Percentiles rank a stretch among this genome's conserved stretches.
phyloP scores from a whole-genome alignment of 2,329 filamentous ascomycete genomes.

The Microascus cirrosus region DNA sequence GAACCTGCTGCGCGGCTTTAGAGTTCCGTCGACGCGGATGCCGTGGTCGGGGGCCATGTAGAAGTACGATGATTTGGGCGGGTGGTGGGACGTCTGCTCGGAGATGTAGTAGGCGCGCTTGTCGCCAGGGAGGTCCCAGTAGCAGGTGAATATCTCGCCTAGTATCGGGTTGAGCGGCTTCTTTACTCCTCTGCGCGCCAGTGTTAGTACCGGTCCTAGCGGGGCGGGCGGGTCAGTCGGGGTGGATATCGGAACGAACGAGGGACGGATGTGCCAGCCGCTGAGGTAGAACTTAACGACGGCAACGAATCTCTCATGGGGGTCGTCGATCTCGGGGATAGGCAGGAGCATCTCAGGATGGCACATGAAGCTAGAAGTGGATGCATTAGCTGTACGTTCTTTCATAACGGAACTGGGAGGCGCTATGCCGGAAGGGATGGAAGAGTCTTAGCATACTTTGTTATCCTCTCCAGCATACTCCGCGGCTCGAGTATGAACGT shows the following conservation, averaged over 20 bases:
- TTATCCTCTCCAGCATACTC: slow-evolving; percentile 97
- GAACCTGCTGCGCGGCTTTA: slow-evolving; percentile 92
- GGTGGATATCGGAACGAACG: slow-evolving; percentile 47
- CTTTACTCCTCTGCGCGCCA: slow-evolving; percentile 69
- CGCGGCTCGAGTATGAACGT: slow-evolving; percentile 97
- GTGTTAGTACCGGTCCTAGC: neutral
- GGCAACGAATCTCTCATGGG: slow-evolving; percentile 77
- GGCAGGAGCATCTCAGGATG: slow-evolving; percentile 91
- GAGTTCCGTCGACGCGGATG: slow-evolving; percentile 87
- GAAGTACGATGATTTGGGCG: slow-evolving; percentile 97
- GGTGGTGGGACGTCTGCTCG: slow-evolving; percentile 96
- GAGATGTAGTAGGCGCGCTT: slow-evolving; percentile 91
- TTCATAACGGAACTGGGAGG: neutral
- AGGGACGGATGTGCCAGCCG: slow-evolving; percentile 97
- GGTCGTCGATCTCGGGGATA: slow-evolving; percentile 80
- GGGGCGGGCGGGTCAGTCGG: neutral
- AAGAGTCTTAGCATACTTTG: slow-evolving; percentile 55
- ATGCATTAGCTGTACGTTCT: neutral
- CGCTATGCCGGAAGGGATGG: slow-evolving; percentile 8
- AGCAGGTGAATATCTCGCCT: slow-evolving; percentile 88
- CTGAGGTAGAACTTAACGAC: slow-evolving; percentile 98
- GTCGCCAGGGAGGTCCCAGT: slow-evolving; percentile 81
- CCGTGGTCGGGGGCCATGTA: slow-evolving; percentile 92
- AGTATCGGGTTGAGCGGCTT: slow-evolving; percentile 96
- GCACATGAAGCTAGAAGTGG: slow-evolving; percentile 77